phyloP scores from a whole-genome alignment of 2,329 filamentous ascomycete species.

The Apiospora malaysiana region DNA sequence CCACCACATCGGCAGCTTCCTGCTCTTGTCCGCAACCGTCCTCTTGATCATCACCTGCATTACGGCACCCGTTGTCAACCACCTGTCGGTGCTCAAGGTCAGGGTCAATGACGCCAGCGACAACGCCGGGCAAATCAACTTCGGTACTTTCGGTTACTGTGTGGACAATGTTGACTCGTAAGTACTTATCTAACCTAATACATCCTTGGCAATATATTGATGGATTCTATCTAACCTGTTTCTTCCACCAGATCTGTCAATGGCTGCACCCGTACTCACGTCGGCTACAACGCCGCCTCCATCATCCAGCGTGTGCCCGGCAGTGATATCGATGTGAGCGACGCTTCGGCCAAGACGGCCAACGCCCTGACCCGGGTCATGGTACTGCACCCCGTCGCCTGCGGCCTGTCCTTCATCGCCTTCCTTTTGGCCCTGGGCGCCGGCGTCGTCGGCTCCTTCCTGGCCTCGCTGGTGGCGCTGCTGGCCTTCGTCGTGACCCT shows the following conservation, averaged over 20 bases:
- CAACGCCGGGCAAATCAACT: conserved; percentile 50
- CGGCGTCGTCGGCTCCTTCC: conserved; percentile 48
- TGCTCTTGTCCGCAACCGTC: conserved; percentile 60
- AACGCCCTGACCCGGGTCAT: conserved; percentile 62
- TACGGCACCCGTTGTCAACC: conserved; percentile 62
- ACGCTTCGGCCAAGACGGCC: conserved; percentile 39
- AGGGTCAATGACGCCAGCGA: conserved; percentile 41
- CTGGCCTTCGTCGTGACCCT: conserved; percentile 52
- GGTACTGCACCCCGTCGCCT: conserved; percentile 66
- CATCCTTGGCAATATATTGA: no score
- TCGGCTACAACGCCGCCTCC: conserved; percentile 62
- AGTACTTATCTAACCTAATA: not conserved
- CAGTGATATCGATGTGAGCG: not conserved
- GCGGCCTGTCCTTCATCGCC: conserved; percentile 62
- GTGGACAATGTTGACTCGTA: conserved; percentile 26
- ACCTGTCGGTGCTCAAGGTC: conserved; percentile 60
- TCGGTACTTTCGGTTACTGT: conserved; percentile 69
- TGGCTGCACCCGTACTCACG: conserved; percentile 51
- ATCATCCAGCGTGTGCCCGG: not conserved
- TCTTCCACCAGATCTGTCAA: conserved; percentile 38
- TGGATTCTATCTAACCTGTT: not conserved
- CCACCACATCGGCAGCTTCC: conserved; percentile 63
- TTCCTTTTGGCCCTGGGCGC: conserved; percentile 61
- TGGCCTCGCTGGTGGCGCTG: conserved; percentile 55
- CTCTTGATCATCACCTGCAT: conserved; percentile 65